phyloP scores from a whole-genome alignment of 139 green algal species.

The Chlorella sp. region DNA sequence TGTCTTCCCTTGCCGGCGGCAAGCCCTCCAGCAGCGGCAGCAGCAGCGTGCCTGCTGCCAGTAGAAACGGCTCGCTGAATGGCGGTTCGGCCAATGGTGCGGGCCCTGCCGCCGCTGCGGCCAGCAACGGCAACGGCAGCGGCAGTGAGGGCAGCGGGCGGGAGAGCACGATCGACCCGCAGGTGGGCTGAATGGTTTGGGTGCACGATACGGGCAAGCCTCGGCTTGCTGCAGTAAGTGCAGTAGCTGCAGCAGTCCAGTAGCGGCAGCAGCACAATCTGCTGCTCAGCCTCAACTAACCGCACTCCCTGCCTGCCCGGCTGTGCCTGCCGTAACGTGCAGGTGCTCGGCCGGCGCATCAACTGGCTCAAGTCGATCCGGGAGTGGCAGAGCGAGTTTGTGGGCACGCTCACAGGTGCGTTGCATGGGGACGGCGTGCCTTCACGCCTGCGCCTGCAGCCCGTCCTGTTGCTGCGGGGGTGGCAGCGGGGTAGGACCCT shows the following conservation, averaged over 20 bases:
- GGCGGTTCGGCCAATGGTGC: background rate
- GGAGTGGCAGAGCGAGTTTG: slow-evolving; percentile 88
- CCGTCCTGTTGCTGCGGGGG: too few species aligned
- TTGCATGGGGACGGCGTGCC: background rate
- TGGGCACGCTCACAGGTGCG: slow-evolving; percentile 65
- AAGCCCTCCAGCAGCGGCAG: background rate
- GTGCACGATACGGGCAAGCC: too few species aligned
- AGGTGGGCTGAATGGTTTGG: background rate
- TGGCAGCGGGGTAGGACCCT: too few species aligned
- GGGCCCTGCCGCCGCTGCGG: background rate
- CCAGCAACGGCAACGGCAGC: background rate
- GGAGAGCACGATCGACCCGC: too few species aligned
- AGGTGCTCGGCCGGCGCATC: slow-evolving; percentile 50
- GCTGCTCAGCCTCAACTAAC: too few species aligned
- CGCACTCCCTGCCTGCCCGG: too few species aligned
- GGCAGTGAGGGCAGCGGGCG: background rate
- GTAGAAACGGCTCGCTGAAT: background rate
- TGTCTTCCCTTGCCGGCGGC: background rate
- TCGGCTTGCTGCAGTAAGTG: too few species aligned
- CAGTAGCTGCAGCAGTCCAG: too few species aligned
- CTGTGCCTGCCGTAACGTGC: slow-evolving; percentile 7
- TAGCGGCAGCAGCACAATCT: too few species aligned
- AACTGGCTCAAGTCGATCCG: slow-evolving; percentile 83
- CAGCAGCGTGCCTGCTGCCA: background rate
- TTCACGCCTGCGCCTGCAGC: too few species aligned